Evolutionary conservation across 2,329 filamentous ascomycete species (phyloP), one percentile per base, ranked within the genome.

Genomic region (Chrysosporium keratinophilum): DNA sequence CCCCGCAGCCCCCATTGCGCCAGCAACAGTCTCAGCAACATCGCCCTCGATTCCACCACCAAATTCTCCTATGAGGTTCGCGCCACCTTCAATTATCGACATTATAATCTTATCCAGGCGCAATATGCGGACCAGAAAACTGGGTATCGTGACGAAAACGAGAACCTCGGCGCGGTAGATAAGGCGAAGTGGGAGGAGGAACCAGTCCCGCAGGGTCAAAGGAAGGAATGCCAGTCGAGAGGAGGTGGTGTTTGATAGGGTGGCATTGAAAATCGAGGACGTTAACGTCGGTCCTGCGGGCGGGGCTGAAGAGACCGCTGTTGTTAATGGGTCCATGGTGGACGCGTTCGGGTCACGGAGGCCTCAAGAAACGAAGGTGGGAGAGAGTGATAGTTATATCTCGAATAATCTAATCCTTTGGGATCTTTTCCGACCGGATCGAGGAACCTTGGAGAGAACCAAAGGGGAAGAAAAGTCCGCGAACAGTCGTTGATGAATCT

Each of bases 1-100:
- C 1, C 68, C 68, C 35, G 62, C 65, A 33, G 68, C 67, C 2
- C 69, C 70, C 37, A 66, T 65, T 1, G 66, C 67, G 3, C 37
- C 57, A 40, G 50, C 49, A 49, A 44, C 47, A 20, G 44, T 56
- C 1, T 43, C 47, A 20, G 50, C 45, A 15, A 44, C 39, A 37
- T 35, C 50, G 15, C 40, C 52, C 5, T 39, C 53, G n/a, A 45
- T 23, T 39, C 41, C 44, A 10, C 45, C 56, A 31, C 41, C 50
- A 19, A 46, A n/a, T 15, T 11, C 37, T 47, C 47, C 43, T 28
- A 52, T 37, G n/a, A 54, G 11, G 10, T 51, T 49, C 7, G 54
- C 40, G 2, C 41, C 48, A 17, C 44, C 39, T 31, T 56, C 52
- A n/a, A 58, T 50, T 45, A 58, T 37, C 5, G 35, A 54, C 2